Evolutionary conservation across 345 rosid species (phyloP).

Genomic region (Melaleuca alternifolia): DNA sequence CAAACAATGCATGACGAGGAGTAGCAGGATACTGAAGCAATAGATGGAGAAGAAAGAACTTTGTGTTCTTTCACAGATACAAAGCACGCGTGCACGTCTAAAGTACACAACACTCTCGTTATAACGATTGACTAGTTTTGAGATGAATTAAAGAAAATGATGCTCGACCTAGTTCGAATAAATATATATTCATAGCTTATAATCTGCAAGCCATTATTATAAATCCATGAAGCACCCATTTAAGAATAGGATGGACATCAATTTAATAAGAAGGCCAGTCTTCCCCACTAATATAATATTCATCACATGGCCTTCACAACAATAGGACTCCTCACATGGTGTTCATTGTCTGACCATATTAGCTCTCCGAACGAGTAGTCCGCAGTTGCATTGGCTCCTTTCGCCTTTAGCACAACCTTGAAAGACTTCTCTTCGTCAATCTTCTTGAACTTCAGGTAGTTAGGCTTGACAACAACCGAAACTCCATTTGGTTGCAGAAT

Average conservation of each 20-base stretch:
- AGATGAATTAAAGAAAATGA: background rate
- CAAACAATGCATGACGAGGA: background rate
- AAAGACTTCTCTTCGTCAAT: slow-evolving; percentile 53
- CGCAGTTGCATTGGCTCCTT: background rate
- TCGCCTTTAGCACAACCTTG: slow-evolving; percentile 4
- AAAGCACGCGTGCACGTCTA: background rate
- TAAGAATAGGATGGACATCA: background rate
- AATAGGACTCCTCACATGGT: slow-evolving; percentile 10
- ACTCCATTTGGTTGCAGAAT: slow-evolving; percentile 43
- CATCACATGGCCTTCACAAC: background rate
- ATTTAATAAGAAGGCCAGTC: background rate
- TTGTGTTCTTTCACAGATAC: background rate
- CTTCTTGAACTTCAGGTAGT: slow-evolving; percentile 32
- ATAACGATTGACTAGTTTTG: background rate
- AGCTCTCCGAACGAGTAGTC: background rate
- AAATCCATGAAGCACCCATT: background rate
- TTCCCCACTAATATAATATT: background rate
- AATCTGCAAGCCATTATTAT: background rate
- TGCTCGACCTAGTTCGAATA: background rate
- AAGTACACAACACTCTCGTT: background rate
- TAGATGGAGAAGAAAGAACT: background rate
- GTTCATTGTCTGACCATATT: background rate
- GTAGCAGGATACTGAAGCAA: background rate
- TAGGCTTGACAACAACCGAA: slow-evolving; percentile 24
- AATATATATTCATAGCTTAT: background rate